Evolutionary conservation across 768 basidiomycete genomes (phyloP), one percentile per base, ranked within the genome.

Genomic region (Exsudoporus frostii): DNA sequence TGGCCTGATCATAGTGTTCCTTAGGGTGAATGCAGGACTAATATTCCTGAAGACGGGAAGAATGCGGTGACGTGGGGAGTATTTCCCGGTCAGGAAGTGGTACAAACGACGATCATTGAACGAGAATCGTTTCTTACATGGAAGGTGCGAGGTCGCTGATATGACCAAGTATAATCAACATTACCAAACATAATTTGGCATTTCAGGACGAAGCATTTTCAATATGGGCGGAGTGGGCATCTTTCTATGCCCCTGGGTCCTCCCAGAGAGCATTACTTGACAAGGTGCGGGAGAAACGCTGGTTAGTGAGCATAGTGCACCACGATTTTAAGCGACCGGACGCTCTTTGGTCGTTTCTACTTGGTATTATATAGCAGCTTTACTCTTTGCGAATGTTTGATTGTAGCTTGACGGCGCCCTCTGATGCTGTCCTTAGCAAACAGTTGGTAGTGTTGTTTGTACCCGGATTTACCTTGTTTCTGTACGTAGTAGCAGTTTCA

Each of bases 41-140:
- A 97, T 66, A 82, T 96, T 22, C 76, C 81, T 1, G 83, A 86
- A 42, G 84, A 81, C 32, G 88, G 83, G 14, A 82, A 90, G 51
- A 98, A 98, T 69, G 95, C 94, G 0, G 97, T 99, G 7, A 99
- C 97, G 1, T 99, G 97, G 97, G 97, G 95, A 51, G 87, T 98
- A 7, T 99, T 99, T 69, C 92, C 94, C 0, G 97, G 92, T 0
- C 90, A 97, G 66, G 97, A 99, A 71, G 88, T 99, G 42, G 82
- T 87, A 2, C 96, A 98, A 64, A 91, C 96, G 6, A 99, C 97
- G 0, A 93, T 98, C 59, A 98, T 99, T 33, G 97, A 98, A 65
- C 83, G 82, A 45, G 88, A 93, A 65, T 96, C 92, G 14, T 99
- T 99, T 77, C 72, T 91, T 33, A 86, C 92, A 0, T 99, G 97